These are phyloP conservation scores for Lodderomyces metapsilosis DNA, from an alignment of 1,139 yeast species.

Conservation along the genomic window DNA sequence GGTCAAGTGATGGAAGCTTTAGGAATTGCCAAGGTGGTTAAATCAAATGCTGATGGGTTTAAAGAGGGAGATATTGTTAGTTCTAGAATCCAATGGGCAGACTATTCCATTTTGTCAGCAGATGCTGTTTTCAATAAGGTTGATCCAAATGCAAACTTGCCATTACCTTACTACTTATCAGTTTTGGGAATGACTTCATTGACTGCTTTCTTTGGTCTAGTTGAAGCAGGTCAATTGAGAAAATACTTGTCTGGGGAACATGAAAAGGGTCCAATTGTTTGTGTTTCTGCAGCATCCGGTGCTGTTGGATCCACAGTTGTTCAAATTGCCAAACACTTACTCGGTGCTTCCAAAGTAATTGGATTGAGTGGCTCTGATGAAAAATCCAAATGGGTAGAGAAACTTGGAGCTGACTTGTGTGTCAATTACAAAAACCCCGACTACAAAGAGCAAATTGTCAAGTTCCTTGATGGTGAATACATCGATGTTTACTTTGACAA, in stretches of 20 bases:
- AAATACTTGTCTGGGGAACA: constrained; percentile 5
- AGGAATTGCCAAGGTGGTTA: constrained; percentile 50
- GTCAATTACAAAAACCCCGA: constrained; percentile 54
- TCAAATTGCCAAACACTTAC: constrained; percentile 56
- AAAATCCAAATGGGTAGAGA: constrained; percentile 54
- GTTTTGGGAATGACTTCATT: constrained; percentile 55
- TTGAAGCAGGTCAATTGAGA: constrained; percentile 40
- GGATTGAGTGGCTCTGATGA: constrained; percentile 66
- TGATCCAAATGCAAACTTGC: constrained; percentile 22
- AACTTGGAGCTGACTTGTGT: constrained; percentile 53
- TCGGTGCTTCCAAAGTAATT: constrained; percentile 55
- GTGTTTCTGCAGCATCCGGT: constrained; percentile 67
- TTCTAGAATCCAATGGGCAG: constrained; percentile 29
- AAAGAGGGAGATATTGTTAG: constrained; percentile 42
- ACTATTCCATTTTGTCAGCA: constrained; percentile 24
- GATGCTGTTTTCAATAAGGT: constrained; percentile 21
- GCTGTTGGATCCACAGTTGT: constrained; percentile 64
- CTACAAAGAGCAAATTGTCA: constrained; percentile 39
- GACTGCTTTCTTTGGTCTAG: constrained; percentile 61
- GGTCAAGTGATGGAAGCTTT: constrained; percentile 50
- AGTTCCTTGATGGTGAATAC: constrained; percentile 42
- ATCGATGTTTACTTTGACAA: constrained; percentile 55
- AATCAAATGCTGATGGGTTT: constrained; percentile 38
- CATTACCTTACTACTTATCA: constrained; percentile 25
- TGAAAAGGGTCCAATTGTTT: constrained; percentile 32